phyloP scores from a whole-genome alignment of 2,329 filamentous ascomycete species.

The Tolypocladium sp. region DNA sequence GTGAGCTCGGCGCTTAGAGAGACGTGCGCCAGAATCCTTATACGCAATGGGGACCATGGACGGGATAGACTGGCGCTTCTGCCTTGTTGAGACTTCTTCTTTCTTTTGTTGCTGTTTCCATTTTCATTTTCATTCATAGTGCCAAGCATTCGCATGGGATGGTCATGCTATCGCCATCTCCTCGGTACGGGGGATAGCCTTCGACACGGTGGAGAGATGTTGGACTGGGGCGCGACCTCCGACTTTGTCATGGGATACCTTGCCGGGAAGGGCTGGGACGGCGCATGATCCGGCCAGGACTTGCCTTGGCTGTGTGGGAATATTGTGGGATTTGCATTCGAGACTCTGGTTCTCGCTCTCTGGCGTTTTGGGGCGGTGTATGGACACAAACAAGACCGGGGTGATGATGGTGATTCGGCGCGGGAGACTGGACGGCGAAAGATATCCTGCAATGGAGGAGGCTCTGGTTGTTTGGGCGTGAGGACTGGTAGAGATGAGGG shows the following conservation, averaged over 20 bases:
- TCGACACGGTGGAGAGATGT: neutral
- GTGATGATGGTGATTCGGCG: neutral
- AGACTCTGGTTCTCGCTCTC: neutral
- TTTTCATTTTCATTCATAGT: neutral
- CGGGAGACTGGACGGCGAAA: neutral
- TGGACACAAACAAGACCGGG: neutral
- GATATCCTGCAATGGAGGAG: neutral
- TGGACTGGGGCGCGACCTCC: neutral
- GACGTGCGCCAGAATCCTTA: neutral
- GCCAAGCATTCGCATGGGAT: neutral
- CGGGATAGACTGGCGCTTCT: neutral
- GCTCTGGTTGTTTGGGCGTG: neutral
- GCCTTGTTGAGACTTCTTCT: neutral
- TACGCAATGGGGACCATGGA: neutral
- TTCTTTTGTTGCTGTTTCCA: neutral
- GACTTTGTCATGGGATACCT: neutral
- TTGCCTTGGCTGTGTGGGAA: neutral
- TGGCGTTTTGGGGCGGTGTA: neutral
- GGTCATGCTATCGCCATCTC: neutral
- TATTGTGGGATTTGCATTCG: neutral
- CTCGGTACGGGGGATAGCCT: neutral
- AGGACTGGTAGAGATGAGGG: neutral
- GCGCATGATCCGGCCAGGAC: neutral
- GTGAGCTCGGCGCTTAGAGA: constrained; percentile 22
- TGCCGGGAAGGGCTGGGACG: neutral